Conservation (phyloP, 75 land plant species). For the Picea sitchensis region DNA sequence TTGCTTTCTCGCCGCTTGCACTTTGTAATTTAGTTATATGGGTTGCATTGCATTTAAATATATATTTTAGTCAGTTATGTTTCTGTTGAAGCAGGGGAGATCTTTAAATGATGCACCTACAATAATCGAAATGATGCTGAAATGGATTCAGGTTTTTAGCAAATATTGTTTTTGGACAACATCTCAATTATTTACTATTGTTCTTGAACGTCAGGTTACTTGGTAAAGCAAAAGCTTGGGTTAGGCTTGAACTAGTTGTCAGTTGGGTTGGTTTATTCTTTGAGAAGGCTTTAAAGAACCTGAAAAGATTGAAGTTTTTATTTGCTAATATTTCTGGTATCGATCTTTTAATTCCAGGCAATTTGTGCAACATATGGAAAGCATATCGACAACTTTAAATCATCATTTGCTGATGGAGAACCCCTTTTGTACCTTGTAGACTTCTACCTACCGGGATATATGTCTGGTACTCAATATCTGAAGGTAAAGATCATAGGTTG, state of each 20-base stretch:
- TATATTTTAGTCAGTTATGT: neutral
- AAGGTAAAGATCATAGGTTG: neutral
- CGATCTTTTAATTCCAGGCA: slow-evolving; percentile 40
- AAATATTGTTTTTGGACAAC: neutral
- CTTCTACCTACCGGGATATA: slow-evolving; percentile 33
- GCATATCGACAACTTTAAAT: slow-evolving; percentile 32
- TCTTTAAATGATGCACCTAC: slow-evolving; percentile 16
- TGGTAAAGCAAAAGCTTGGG: neutral
- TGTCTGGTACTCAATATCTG: neutral
- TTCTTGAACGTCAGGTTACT: neutral
- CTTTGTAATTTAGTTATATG: neutral
- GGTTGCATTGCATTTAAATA: neutral
- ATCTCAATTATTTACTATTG: neutral
- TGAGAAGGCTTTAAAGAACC: neutral
- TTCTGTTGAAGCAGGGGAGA: slow-evolving; percentile 6
- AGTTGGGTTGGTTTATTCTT: neutral
- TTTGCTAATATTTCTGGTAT: slow-evolving; percentile 1
- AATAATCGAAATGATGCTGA: slow-evolving; percentile 36
- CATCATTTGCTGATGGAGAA: slow-evolving; percentile 68
- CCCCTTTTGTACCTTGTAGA: slow-evolving; percentile 69
- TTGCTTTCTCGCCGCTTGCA: neutral
- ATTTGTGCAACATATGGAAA: slow-evolving; percentile 44
- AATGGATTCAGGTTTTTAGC: slow-evolving; percentile 64
- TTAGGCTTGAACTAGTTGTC: neutral
- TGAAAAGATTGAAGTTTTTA: neutral